Conservation (phyloP, 306 rosid species). For the Medicago arabica region DNA sequence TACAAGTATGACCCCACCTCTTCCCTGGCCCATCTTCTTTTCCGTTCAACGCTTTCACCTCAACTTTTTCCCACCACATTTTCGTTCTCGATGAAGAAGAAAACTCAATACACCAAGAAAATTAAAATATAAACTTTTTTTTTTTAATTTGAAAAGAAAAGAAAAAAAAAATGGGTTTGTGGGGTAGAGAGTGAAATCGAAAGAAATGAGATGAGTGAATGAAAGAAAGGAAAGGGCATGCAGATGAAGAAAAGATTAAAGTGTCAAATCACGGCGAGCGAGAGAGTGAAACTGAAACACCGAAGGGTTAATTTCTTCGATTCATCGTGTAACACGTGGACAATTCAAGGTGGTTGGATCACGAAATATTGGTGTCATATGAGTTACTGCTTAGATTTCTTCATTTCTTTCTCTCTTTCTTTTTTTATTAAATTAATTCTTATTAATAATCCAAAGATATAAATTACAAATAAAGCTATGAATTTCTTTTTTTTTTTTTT, state of each 20-base stretch:
- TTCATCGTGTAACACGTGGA: constrained; percentile 14
- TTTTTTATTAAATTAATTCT: too few relatives aligned
- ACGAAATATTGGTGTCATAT: too few relatives aligned
- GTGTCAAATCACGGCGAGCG: constrained; percentile 28
- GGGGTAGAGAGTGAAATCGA: constrained; percentile 36
- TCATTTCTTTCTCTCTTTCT: too few relatives aligned
- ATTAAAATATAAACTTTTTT: not conserved
- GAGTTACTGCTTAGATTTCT: too few relatives aligned
- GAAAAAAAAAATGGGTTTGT: not conserved
- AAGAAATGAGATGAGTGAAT: constrained; percentile 33
- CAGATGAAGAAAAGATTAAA: constrained; percentile 27
- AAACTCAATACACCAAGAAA: constrained; percentile 33
- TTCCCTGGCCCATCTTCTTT: constrained; percentile 84
- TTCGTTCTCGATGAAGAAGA: constrained; percentile 21
- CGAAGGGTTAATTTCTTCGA: constrained; percentile 20
- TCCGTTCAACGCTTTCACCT: constrained; percentile 43
- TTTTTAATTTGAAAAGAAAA: not conserved
- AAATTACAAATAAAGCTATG: too few relatives aligned
- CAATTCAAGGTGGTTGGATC: not conserved
- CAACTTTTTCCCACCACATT: constrained; percentile 97
- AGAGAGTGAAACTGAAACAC: constrained; percentile 38
- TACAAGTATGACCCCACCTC: constrained; percentile 99
- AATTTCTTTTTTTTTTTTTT: too few relatives aligned
- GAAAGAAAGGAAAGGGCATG: constrained; percentile 40
- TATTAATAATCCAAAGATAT: too few relatives aligned